Base-by-base conservation (phyloP, 1,284 basidiomycete genomes). In the Butyriboletus appendiculatus region DNA sequence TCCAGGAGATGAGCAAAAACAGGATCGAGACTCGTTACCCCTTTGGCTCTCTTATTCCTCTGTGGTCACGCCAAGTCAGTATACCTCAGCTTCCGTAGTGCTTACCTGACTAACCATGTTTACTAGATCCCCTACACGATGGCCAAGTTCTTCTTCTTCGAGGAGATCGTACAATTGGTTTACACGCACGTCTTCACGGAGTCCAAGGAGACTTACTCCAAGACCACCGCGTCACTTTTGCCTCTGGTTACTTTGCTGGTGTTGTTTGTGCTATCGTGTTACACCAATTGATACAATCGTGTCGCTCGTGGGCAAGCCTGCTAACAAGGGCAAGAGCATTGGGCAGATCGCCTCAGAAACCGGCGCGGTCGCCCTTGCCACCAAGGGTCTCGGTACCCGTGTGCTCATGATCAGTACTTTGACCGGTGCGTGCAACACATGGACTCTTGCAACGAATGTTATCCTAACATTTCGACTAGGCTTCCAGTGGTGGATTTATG, bases 401-500 rank as follows among this genome's bases (percentile, higher is more conserved):
- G 86, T 91, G 46, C 60, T 90, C 70, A 90, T 90, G 87, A 90
- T 90, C 55, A 84, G 84, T 81, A 88, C 86, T 48, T 75, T 88
- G 61, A 88, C 86, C 61, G 86, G 76, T 75, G 58, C 50, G 74
- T 66, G 3, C 33, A n/a, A 20, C 35, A 26, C 39, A 14, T 20
- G 22, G n/a, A n/a, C 15, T n/a, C n/a, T 37, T 7, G 24, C 15
- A 14, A 11, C 5, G 37, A 4, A n/a, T 18, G 16, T 40, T 22
- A 2, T 20, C 14, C 26, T 55, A 22, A 58, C 26, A 14, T 9
- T 24, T 60, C 43, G 52, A 53, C 61, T 15, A 67, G 79, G 88
- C 67, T 90, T 91, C 87, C 88, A 91, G 78, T 91, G 88, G 88
- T 91, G 88, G 88, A 91, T 91, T 72, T 91, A 91, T 70, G 88